These are phyloP conservation scores for Ogataea degrootiae DNA, from an alignment of 805 yeast genomes.

Conservation along the genomic window DNA sequence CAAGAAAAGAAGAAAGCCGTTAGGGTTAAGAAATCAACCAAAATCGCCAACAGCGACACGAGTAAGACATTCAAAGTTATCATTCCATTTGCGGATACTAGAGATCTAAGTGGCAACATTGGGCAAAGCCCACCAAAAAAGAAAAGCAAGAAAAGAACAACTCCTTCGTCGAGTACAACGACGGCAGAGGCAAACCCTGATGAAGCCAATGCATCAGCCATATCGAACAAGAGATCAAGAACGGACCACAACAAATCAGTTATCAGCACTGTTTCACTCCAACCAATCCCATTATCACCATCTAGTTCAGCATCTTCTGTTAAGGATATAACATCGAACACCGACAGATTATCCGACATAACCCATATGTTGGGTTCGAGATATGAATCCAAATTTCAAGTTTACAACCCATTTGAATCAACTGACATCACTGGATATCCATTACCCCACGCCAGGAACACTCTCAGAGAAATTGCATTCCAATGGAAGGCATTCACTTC, in stretches of 20 bases:
- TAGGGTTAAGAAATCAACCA: conserved; percentile 9
- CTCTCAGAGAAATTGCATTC: conserved; percentile 17
- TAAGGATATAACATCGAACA: not conserved
- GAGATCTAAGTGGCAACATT: not conserved
- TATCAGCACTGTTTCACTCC: too few species aligned
- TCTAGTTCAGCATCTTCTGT: not conserved
- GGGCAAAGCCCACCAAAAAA: not conserved
- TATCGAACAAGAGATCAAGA: too few species aligned
- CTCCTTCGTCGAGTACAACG: not conserved
- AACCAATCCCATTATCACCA: too few species aligned
- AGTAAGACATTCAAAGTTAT: conserved; percentile 13
- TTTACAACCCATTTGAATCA: conserved; percentile 18
- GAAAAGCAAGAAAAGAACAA: not conserved
- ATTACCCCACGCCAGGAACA: conserved; percentile 16
- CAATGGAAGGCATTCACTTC: conserved; percentile 18
- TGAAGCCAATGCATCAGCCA: too few species aligned
- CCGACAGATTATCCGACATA: not conserved
- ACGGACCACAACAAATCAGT: too few species aligned
- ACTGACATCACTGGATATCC: conserved; percentile 11
- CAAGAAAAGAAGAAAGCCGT: not conserved
- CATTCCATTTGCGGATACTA: conserved; percentile 14
- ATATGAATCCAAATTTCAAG: conserved; percentile 22
- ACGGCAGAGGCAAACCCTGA: too few species aligned
- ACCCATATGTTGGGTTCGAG: conserved; percentile 13
- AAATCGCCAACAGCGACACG: not conserved